Evolutionary conservation across 1,284 basidiomycete genomes (phyloP), one percentile per base, ranked within the genome.

Genomic region (Cystobasidium pallidum): DNA sequence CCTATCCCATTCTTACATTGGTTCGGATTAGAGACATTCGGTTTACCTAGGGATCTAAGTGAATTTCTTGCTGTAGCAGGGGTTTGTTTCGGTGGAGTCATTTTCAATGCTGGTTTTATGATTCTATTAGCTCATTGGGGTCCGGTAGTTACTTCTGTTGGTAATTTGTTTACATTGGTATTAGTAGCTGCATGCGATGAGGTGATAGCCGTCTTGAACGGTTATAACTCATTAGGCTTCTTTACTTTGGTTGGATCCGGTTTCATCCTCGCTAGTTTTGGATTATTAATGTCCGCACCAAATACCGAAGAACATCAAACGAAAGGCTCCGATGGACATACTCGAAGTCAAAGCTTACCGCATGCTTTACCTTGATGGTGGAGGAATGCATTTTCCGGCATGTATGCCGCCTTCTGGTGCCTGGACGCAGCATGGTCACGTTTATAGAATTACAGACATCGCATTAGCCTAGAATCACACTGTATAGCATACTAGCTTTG

Each of bases 101-200:
- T 88, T 0, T 92, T 90, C 81, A 92, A 91, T 77, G 86, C 87
- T 0, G 87, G 88, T 0, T 86, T 89, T 78, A 91, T 92, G 89
- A 88, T 91, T 67, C 82, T 92, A 1, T 81, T 93, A 47, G 88
- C 88, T 21, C 79, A 89, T 15, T 93, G 90, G 91, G 92, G 91
- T 6, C 91, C 91, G 1, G 87, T 93, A 54, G 85, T 91, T 62
- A 77, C 78, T 15, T 90, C 89, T 8, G 90, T 92, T 49, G 91
- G 90, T 54, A 90, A 85, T 79, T 84, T 94, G 21, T 84, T 92
- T 61, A 92, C 91, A 7, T 92, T 92, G 76, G 88, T 92, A 32
- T 84, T 93, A 55, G 88, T 91, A 30, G 86, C 90, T 70, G 77
- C 89, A 24, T 87, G 88, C 30, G 91, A 93, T 80, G 82, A 71